Base-by-base conservation (phyloP, 495 filamentous ascomycete genomes). In the Aspergillus campestris region DNA sequence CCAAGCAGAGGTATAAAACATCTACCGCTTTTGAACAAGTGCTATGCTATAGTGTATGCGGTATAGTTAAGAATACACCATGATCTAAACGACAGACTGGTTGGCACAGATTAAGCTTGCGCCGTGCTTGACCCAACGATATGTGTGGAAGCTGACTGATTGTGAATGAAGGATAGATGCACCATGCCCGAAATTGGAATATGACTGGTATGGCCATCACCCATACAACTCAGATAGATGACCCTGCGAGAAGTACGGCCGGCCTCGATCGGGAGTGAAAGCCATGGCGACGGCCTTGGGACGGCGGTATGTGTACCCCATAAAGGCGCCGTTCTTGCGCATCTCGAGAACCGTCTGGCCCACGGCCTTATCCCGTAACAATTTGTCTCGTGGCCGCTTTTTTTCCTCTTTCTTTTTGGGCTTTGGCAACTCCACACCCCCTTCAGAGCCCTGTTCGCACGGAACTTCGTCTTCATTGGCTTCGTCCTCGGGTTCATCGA, bases 281-380 rank as follows among this genome's bases (percentile, higher is more conserved):
- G 67, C 62, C 45, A 66, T 42, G 30, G 50, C 51, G 12, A 65
- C 51, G 6, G 57, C 56, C 48, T 70, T 72, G 5, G 81, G 81
- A 41, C 80, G 69, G 11, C 80, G 77, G 61, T 89, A 95, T 9
- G 86, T 89, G 61, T 97, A 97, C n/a, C 91, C 90, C 42, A 89
- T 60, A 63, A 95, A 95, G 2, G 87, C 87, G 8, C 75, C 83
- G 63, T 69, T 77, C 60, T 89, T 89, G 47, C 91, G 75, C 44
- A 90, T 73, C 44, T 89, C 84, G 53, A 97, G 64, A 1, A 80
- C 87, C 13, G 73, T 74, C 42, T 66, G 71, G 8, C 75, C 78
- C 3, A 82, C 72, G 10, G 70, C 61, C 34, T 69, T 70, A 60
- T 97, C 91, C 31, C 90, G 66, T 37, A 97, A 64, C 43, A 95